A percentile compares a stretch with the other conserved stretches of the same genome.
Evolutionary conservation across 306 rosid species (phyloP).

Genomic region (Quercus robur): DNA sequence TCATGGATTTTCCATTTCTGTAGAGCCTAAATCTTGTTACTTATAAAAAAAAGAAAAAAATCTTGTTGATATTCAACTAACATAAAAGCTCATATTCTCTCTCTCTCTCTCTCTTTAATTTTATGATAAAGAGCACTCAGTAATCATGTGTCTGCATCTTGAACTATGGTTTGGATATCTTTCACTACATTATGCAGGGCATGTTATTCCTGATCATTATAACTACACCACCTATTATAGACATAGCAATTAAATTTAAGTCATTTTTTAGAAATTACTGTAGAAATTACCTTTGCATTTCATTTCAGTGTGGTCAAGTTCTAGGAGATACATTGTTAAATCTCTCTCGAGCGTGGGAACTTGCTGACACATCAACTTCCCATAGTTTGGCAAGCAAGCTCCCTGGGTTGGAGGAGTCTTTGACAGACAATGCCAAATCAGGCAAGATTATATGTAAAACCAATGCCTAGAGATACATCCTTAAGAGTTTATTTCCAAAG

Average conservation of each 20-base stretch:
- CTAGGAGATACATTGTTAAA: slow-evolving; percentile 77
- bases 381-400: slow-evolving; percentile 57
- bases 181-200: background rate
- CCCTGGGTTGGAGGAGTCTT: slow-evolving; percentile 53
- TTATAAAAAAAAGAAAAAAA: background rate
- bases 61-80: background rate
- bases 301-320: slow-evolving; percentile 78
- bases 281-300: slow-evolving; percentile 8
- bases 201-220: background rate
- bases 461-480: slow-evolving; percentile 16
- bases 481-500: slow-evolving; percentile 19
- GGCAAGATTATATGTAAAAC: slow-evolving; percentile 43
- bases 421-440: slow-evolving; percentile 62
- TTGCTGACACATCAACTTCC: slow-evolving; percentile 76
- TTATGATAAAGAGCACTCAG: background rate
- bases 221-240: background rate
- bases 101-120: background rate
- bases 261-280: background rate
- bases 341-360: slow-evolving; percentile 87
- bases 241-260: background rate
- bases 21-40: background rate
- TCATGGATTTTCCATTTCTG: background rate
- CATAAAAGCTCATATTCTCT: background rate
- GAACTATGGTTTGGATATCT: background rate
- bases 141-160: background rate